Evolutionary conservation across 768 basidiomycete species (phyloP), one percentile per base, ranked within the genome.

Genomic region (Xerocomellus intermedius): DNA sequence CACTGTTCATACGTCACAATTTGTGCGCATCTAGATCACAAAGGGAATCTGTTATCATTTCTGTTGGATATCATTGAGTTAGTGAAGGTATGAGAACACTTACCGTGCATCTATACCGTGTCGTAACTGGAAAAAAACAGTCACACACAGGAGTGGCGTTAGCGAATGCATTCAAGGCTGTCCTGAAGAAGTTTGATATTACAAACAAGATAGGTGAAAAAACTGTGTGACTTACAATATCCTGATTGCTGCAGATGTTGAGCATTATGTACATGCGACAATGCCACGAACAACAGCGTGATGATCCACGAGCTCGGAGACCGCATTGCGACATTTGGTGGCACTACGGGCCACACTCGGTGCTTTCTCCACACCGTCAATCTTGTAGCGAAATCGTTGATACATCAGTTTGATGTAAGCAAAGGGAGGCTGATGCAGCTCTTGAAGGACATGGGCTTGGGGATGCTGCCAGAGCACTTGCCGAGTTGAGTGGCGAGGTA

Each of bases 361-460:
- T 35, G 35, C 35, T 35, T 16, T 3, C 14, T 35, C 0, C 35
- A 35, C 16, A 14, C 16, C 13, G 7, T 36, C 2, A 36, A 36
- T 4, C 35, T 42, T 22, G 41, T 42, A 8, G 41, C 22, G 3
- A 42, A 42, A 22, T 22, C 6, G 0, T 24, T 42, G 4, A 22
- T 42, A 42, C 4, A 2, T 26, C 42, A 42, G 24, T 42, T 42
- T 42, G 24, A 42, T 17, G 9, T 42, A 26, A 42, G 42, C 10
- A 26, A 42, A 42, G 10, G 17, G 42, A 42, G 3, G 24, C 8
- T 0, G 16, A 42, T 22, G 39, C 21, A 4, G 12, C 39, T 6
- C 39, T 41, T 2, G 13, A 41, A 14, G 24, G 19, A 0, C 0
- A 12, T 1, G 0, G 4, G 6, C 41, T 2, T 13, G 16, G 0